phyloP scores from a whole-genome alignment of 352 stramenopile species.

The Globisporangium cylindrosporum region DNA sequence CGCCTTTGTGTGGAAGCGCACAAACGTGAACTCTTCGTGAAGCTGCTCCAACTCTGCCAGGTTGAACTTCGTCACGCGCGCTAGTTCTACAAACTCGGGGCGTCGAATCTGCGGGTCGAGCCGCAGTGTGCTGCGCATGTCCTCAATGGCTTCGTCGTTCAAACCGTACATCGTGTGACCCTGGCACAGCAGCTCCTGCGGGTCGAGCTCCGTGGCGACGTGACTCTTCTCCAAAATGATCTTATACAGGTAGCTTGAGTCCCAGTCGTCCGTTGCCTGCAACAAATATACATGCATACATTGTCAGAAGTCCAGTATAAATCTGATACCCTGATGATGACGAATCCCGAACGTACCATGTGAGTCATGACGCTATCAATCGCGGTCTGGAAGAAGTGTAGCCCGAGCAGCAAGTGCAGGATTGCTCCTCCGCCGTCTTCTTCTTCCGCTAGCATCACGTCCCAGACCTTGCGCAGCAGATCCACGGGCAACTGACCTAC shows the following conservation, averaged over 20 bases:
- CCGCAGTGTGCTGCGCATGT: conserved; percentile 49
- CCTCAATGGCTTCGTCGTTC: conserved; percentile 58
- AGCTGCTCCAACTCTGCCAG: conserved; percentile 47
- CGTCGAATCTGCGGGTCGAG: conserved; percentile 45
- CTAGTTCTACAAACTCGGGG: conserved; percentile 48
- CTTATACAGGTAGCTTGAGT: conserved; percentile 73
- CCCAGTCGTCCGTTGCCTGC: conserved; percentile 54
- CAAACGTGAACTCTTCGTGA: conserved; percentile 69
- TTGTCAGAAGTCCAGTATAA: neutral
- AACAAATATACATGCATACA: neutral
- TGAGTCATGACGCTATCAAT: conserved; percentile 35
- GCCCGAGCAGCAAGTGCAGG: conserved; percentile 55
- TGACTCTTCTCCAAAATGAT: conserved; percentile 48
- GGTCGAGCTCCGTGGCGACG: conserved; percentile 23
- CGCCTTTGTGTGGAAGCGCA: conserved; percentile 44
- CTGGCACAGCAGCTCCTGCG: conserved; percentile 32
- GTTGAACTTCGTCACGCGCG: conserved; percentile 50
- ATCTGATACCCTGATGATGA: neutral
- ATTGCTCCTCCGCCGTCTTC: conserved; percentile 49
- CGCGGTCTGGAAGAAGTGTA: conserved; percentile 54
- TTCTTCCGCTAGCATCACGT: conserved; percentile 43
- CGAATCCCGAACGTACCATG: conserved; percentile 24
- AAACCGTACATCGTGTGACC: conserved; percentile 46
- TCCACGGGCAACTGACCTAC: conserved; percentile 50
- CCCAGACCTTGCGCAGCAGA: conserved; percentile 54